These are phyloP conservation scores for Collybia sp. DNA, from an alignment of 768 basidiomycete species.

Conservation along the genomic window DNA sequence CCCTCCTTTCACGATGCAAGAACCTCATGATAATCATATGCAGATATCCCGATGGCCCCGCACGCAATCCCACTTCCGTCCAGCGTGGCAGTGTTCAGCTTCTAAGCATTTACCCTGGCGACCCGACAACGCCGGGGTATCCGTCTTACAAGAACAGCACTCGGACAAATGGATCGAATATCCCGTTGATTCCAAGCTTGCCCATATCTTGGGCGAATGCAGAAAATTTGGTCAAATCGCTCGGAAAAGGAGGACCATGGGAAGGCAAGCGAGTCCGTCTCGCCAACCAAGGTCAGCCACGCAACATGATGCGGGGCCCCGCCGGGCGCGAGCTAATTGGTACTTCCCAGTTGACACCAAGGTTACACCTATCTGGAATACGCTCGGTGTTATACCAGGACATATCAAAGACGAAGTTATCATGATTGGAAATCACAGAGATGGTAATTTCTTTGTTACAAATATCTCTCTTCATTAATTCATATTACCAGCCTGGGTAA, in stretches of 20 bases:
- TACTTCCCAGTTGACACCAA: slow-evolving; percentile 14
- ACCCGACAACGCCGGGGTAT: slow-evolving; percentile 42
- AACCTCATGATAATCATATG: background rate
- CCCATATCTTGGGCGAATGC: slow-evolving; percentile 70
- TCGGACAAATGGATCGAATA: slow-evolving; percentile 40
- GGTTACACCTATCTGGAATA: slow-evolving; percentile 8
- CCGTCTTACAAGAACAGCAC: slow-evolving; percentile 67
- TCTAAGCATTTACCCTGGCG: slow-evolving; percentile 51
- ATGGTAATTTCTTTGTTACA: slow-evolving; percentile 34
- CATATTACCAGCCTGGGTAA: background rate
- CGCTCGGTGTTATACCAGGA: slow-evolving; percentile 42
- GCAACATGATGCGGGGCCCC: background rate
- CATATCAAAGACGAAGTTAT: slow-evolving; percentile 63
- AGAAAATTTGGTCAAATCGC: slow-evolving; percentile 43
- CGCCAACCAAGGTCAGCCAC: slow-evolving; percentile 50
- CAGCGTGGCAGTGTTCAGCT: slow-evolving; percentile 68
- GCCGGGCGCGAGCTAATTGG: too few species aligned
- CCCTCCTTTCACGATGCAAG: background rate
- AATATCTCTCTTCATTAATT: background rate
- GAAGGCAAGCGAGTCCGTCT: slow-evolving; percentile 42
- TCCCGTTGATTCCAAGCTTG: slow-evolving; percentile 54
- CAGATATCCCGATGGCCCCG: slow-evolving; percentile 66
- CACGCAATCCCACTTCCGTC: slow-evolving; percentile 55
- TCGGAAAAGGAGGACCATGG: slow-evolving; percentile 36
- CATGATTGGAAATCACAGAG: slow-evolving; percentile 69